Conservation (phyloP, 2,329 filamentous ascomycete species). For the Fonsecaea multimorphosa region DNA sequence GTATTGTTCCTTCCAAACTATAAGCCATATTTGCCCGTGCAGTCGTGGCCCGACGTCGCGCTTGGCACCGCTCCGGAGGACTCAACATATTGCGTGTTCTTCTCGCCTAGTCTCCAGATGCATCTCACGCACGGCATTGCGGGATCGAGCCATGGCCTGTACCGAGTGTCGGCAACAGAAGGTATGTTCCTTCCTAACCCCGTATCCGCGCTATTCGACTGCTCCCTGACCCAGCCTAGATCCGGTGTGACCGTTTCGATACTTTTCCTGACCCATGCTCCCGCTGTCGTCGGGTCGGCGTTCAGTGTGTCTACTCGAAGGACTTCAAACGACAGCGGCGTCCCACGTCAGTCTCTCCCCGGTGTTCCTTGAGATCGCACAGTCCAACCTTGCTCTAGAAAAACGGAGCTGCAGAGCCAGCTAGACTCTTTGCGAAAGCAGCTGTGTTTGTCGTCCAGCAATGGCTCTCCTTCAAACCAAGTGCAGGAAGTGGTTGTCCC, state of each 20-base stretch:
- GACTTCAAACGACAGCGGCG: constrained; percentile 7
- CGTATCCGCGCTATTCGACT: background rate
- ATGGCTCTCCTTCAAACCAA: background rate
- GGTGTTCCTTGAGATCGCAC: background rate
- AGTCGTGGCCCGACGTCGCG: background rate
- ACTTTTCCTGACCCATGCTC: constrained; percentile 15
- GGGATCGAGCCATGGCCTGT: constrained; percentile 54
- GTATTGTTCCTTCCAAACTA: no score
- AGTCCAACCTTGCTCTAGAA: background rate
- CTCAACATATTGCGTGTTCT: background rate
- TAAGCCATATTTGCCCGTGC: no score
- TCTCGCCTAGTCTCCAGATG: background rate
- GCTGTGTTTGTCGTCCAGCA: constrained; percentile 1
- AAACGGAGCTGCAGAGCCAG: constrained; percentile 15
- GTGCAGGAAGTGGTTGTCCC: constrained; percentile 8
- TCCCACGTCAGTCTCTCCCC: constrained; percentile 9
- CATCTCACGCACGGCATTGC: background rate
- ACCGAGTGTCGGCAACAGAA: constrained; percentile 73
- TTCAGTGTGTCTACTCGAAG: constrained; percentile 8
- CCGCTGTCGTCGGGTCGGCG: constrained; percentile 13
- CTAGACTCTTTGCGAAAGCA: constrained; percentile 12
- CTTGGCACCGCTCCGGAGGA: background rate
- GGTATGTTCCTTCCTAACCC: constrained; percentile 49
- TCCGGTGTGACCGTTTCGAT: constrained; percentile 8
- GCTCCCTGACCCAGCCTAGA: background rate